Base-by-base conservation (phyloP, 805 yeast genomes). In the Millerozyma miso region DNA sequence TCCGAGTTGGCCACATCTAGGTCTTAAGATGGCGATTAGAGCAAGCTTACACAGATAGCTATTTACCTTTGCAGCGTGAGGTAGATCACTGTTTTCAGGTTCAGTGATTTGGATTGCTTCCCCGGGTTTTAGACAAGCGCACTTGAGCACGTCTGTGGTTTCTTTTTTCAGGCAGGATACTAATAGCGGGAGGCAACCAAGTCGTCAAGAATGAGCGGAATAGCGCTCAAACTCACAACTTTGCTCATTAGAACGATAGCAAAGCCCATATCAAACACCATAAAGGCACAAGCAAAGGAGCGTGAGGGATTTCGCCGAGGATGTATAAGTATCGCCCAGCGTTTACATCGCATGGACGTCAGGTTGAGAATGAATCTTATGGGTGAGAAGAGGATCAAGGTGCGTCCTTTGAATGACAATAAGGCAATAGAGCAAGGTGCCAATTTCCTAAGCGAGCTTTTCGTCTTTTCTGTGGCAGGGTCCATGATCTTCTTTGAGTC, bases 351-450 rank as follows among this genome's bases (percentile, higher is more conserved):
- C 35, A 68, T 85, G 4, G 95, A 88, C 54, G 69, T 80, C 39
- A 65, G 63, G 26, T 63, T 88, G 44, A 74, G 90, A 40, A 73
- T 78, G 75, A 69, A 76, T 32, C 68, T 86, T 35, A 57, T 80
- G 47, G 85, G 85, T 15, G 77, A 74, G 42, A 65, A 65, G 42
- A 67, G 72, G 23, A 60, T 76, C 38, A 77, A 75, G 52, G 76
- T 87, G 6, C 74, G 95, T 38, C 95, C 95, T 0, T 72, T 88
- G 58, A 87, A 86, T 58, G 95, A 87, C 51, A 78, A 80, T 10
- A 82, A 80, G 54, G 96, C 96, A 31, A 76, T 88, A 35, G 93
- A 88, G 45, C 79, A 74, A 45, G 96, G 95, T 1, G 93, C 95
- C 35, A 83, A 75, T 43, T 79, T 87, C 56, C 63, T 88, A 10